Percentiles rank a stretch among this genome's conserved stretches.
Conservation (phyloP, 1,139 yeast genomes). For the Saccharomyces hybrid region DNA sequence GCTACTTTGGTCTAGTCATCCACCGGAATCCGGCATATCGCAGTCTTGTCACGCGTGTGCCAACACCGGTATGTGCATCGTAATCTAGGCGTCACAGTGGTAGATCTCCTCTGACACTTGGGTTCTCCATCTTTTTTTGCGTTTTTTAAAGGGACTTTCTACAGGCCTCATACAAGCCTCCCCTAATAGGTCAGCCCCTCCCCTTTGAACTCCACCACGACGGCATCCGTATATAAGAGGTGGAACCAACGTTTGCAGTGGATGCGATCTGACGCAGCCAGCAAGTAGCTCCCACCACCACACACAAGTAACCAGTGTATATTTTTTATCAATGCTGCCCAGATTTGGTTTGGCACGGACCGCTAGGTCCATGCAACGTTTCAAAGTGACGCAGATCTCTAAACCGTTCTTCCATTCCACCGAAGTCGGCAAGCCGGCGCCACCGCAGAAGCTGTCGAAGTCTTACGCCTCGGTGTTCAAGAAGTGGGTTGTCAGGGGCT, state of each 20-base stretch:
- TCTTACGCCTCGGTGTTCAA: neutral
- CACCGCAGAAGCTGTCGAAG: neutral
- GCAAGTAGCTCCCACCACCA: no score
- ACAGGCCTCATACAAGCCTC: conserved; percentile 6
- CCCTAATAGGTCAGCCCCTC: conserved; percentile 1
- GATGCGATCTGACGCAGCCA: no score
- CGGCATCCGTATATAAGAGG: neutral
- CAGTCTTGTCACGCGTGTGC: neutral
- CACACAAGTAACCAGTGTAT: no score
- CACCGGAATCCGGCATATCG: neutral
- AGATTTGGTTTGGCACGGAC: neutral
- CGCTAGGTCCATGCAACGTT: neutral
- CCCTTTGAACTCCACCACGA: neutral
- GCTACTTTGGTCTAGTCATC: neutral
- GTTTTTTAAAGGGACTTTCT: conserved; percentile 1
- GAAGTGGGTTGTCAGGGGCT: neutral
- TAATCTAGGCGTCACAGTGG: neutral
- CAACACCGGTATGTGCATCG: neutral
- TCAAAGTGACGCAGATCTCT: neutral
- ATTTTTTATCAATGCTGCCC: neutral
- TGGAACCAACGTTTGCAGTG: neutral
- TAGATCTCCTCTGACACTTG: neutral
- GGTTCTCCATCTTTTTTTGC: conserved; percentile 5
- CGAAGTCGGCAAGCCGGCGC: neutral
- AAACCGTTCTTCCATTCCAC: neutral